Percentiles rank a stretch among this genome's conserved stretches.
Conservation (phyloP, 1,284 basidiomycete species). For the Ceratobasidium sp. region DNA sequence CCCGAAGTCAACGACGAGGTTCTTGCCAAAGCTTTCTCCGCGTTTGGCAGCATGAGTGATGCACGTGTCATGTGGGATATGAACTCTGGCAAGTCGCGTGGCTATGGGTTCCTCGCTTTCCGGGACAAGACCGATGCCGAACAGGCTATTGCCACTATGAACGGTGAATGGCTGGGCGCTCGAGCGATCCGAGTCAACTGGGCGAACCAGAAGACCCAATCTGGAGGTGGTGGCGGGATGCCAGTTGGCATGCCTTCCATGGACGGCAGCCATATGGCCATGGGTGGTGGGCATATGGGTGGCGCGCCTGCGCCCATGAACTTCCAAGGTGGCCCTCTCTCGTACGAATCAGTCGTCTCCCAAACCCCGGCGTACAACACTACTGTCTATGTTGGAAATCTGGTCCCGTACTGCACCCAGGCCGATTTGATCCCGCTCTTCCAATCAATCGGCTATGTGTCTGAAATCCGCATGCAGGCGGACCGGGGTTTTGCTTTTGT, state of each 20-base stretch:
- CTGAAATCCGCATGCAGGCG: slow-evolving; percentile 98
- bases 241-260: slow-evolving; percentile 49
- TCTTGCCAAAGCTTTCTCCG: slow-evolving; percentile 93
- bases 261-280: slow-evolving; percentile 33
- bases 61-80: slow-evolving; percentile 99
- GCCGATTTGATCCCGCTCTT: slow-evolving; percentile 96
- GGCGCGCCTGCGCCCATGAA: slow-evolving; percentile 83
- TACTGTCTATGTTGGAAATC: slow-evolving; percentile 98
- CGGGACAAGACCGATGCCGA: slow-evolving; percentile 98
- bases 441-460: slow-evolving; percentile 96
- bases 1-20: slow-evolving; percentile 99
- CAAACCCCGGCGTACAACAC: slow-evolving; percentile 93
- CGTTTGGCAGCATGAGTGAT: slow-evolving; percentile 95
- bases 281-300: slow-evolving; percentile 49
- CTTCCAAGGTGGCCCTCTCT: slow-evolving; percentile 86
- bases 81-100: slow-evolving; percentile 97
- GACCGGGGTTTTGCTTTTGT: slow-evolving; percentile 99
- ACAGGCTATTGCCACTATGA: slow-evolving; percentile 98
- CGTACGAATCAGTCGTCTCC: slow-evolving; percentile 88
- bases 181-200: slow-evolving; percentile 99
- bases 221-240: slow-evolving; percentile 58
- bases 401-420: slow-evolving; percentile 95
- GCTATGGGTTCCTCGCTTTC: slow-evolving; percentile 94
- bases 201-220: slow-evolving; percentile 98
- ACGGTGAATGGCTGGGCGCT: slow-evolving; percentile 98